Conservation (phyloP, 306 rosid species). For the Myrica gale region DNA sequence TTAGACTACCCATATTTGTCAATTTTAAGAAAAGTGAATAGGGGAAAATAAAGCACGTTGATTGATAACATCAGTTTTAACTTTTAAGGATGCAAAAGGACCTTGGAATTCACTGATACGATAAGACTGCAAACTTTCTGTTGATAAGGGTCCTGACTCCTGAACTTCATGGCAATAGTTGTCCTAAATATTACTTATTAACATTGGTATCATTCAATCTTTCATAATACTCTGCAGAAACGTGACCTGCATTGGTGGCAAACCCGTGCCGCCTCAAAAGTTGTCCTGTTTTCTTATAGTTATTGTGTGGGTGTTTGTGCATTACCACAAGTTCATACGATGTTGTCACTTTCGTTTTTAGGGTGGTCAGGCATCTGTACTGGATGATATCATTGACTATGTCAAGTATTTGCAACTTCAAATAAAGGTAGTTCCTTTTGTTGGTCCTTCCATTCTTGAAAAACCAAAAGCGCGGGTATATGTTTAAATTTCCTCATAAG, state of each 20-base stretch:
- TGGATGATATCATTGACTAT: slow-evolving; percentile 82
- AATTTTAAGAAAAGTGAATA: neutral
- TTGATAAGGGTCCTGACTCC: neutral
- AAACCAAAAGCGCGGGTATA: neutral
- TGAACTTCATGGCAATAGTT: neutral
- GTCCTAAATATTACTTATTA: neutral
- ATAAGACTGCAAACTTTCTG: neutral
- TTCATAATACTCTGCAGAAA: neutral
- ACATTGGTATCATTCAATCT: neutral
- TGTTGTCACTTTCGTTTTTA: slow-evolving; percentile 31
- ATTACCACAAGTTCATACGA: slow-evolving; percentile 1
- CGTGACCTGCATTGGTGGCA: neutral
- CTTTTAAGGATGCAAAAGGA: slow-evolving; percentile 6
- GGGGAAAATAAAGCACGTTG: slow-evolving; percentile 1
- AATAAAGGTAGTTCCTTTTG: slow-evolving; percentile 52
- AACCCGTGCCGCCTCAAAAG: slow-evolving; percentile 8
- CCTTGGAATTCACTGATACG: neutral
- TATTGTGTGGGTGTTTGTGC: neutral
- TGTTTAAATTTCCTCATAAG: neutral
- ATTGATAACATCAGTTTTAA: slow-evolving; percentile 11
- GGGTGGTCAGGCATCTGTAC: slow-evolving; percentile 63
- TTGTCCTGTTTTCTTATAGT: too few relatives aligned
- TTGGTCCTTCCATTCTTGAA: neutral
- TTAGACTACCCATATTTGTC: neutral
- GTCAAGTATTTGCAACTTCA: slow-evolving; percentile 77